Evolutionary conservation across 768 basidiomycete species (phyloP), one percentile per base, ranked within the genome.

Genomic region (Dioszegia crocea): DNA sequence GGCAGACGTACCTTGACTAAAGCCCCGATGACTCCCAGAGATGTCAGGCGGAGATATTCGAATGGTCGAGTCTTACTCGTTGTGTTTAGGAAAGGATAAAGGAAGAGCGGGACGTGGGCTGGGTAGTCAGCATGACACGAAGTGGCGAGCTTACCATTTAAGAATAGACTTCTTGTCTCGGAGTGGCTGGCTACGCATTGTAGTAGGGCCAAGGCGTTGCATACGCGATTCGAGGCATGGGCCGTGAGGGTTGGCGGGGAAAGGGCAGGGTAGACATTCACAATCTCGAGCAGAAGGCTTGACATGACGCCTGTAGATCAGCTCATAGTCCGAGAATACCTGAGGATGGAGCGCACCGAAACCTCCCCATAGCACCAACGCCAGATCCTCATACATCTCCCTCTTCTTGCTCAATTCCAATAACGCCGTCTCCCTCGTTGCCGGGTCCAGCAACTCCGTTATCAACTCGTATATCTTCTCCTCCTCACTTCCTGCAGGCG

Each of bases 21-120:
- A 19, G 96, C 96, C 40, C 96, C 96, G 65, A 99, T 99, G 62
- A 99, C 96, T 36, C 96, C 96, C n/a, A 99, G 85, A 38, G 92
- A 96, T 12, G 96, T 99, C 56, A 99, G 84, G n/a, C 96, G 87
- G 53, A 99, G 85, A 78, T 99, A 99, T 81, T 99, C 96, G 74
- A 99, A 99, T 1, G 94, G 94, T n/a, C 94, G 85, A 12, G 94
- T 98, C 82, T 99, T 99, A 56, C 89, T 91, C 12, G 92, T 99
- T 5, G 94, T 99, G 78, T 99, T 99, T 68, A 99, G 82, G 80
- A 99, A 99, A 19, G 94, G 94, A 78, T 99, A 99, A 68, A 99
- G 82, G 77, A 84, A 84, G 61, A 99, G 84, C 39, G 94, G 94
- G 75, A 99, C 92, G 78, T 98, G 96, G 26, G 94, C 94, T 91